Base-by-base conservation (phyloP, 768 basidiomycete species). In the Leccinellum albellum region DNA sequence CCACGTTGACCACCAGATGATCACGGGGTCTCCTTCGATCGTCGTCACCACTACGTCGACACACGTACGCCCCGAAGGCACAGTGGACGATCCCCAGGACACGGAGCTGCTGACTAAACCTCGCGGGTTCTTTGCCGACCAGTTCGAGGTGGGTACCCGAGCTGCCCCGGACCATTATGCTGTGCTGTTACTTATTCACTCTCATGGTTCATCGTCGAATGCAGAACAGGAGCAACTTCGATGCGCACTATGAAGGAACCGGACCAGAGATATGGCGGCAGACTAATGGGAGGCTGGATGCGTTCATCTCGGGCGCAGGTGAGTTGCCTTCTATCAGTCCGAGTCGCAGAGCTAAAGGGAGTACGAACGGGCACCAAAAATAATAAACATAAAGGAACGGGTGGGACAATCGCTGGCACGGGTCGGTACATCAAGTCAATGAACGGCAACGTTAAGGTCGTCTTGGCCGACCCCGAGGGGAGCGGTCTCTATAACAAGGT, bases 211-310 rank as follows among this genome's bases (percentile, higher is more conserved):
- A 20, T 32, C 13, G 32, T 20, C 5, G 26, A 17, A 35, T 42
- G 35, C 14, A 63, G 88, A 98, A 95, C 70, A 82, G 78, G 64
- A 91, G 89, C 66, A 98, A 99, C 65, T 93, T 85, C 69, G 80
- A 87, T 53, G 94, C 96, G 0, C 97, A 99, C 69, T 92, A 82
- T 61, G 73, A 83, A 32, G 91, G 91, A 6, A 98, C 97, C 1
- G 97, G 92, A 0, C 94, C 94, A 0, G 97, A 98, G 75, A 91
- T 98, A 32, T 94, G 94, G 88, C 79, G 87, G 44, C 97, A 99
- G 69, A 93, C 91, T 7, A 87, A 86, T 65, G 94, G 94, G 12
- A 74, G 75, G 26, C 59, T 97, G 1, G 81, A 90, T 66, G 93
- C 88, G 6, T 98, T 98, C 65, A 87, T 98, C 42, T 84, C 87